Base-by-base conservation (phyloP, 805 yeast species). In the Pichia rugopelliculosa region DNA sequence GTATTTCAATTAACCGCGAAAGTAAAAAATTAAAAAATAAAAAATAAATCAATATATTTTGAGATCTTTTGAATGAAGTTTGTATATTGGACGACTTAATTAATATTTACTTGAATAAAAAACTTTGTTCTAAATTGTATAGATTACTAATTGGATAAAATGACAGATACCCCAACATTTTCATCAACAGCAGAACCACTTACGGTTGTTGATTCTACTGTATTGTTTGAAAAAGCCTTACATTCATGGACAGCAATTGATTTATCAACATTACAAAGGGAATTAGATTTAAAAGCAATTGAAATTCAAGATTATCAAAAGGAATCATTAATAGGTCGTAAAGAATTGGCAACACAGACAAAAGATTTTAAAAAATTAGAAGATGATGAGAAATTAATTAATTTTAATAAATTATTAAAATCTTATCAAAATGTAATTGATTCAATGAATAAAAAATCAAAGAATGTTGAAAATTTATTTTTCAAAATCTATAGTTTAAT, bases 391-490 rank as follows among this genome's bases (percentile, higher is more conserved):
- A 90, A 88, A 62, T 67, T 89, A 42, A 69, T 61, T 1, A 82
- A 82, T 58, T 63, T 85, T 60, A 84, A 84, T 51, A 66, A 73
- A n/a, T 70, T 91, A 34, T 72, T 91, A 52, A 80, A 80, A 58
- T 71, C 79, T 39, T 91, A 93, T 60, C 99, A 91, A 65, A 77
- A 81, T 48, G 97, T 89, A 60, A 86, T 91, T 57, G 99, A 91
- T 62, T 69, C 73, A 38, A 70, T 91, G 53, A 87, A 96, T 1
- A 78, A 79, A 54, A 79, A 93, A 53, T 80, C 87, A 46, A 87
- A 90, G 59, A 70, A 65, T 40, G 79, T 86, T 1, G 98, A 93
- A 59, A 70, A 74, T 36, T 73, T 80, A 26, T 84, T 93, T 58
- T 77, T 89, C 61, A 79, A 81, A 18, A 71, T 87, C 21, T 91